These are phyloP conservation scores for Cystoisospora suis DNA, from an alignment of 169 alveolate genomes.

Conservation along the genomic window DNA sequence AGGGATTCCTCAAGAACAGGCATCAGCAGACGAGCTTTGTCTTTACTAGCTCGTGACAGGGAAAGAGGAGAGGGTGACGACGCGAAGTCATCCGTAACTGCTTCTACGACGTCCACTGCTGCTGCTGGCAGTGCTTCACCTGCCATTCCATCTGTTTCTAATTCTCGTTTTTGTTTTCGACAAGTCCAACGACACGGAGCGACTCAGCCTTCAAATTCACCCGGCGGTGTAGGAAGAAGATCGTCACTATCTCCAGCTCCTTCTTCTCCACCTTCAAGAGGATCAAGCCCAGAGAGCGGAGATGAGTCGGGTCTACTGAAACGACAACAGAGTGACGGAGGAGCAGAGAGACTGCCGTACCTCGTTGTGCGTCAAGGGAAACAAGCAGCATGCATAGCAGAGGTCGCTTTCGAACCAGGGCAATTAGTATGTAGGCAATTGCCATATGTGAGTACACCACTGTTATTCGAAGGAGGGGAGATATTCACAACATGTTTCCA, in stretches of 20 bases:
- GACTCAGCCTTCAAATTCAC: too few species aligned
- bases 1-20: too few species aligned
- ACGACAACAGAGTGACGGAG: background rate
- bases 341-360: conserved; percentile 39
- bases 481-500: conserved; percentile 82
- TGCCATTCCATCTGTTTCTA: too few species aligned
- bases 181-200: background rate
- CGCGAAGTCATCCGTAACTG: too few species aligned
- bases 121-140: too few species aligned
- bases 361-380: conserved; percentile 29
- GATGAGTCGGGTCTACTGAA: background rate
- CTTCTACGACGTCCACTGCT: too few species aligned
- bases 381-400: conserved; percentile 35
- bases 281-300: too few species aligned
- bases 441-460: conserved; percentile 62
- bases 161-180: background rate
- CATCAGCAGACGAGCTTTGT: too few species aligned
- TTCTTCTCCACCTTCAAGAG: too few species aligned
- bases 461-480: conserved; percentile 47
- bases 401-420: conserved; percentile 43
- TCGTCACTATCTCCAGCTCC: too few species aligned
- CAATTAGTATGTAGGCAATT: conserved; percentile 36
- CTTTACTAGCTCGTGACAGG: background rate
- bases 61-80: background rate
- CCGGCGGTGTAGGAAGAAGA: too few species aligned